These are phyloP conservation scores for Phycomyces nitens DNA, from an alignment of 192 early-diverging fungal species.

Conservation along the genomic window DNA sequence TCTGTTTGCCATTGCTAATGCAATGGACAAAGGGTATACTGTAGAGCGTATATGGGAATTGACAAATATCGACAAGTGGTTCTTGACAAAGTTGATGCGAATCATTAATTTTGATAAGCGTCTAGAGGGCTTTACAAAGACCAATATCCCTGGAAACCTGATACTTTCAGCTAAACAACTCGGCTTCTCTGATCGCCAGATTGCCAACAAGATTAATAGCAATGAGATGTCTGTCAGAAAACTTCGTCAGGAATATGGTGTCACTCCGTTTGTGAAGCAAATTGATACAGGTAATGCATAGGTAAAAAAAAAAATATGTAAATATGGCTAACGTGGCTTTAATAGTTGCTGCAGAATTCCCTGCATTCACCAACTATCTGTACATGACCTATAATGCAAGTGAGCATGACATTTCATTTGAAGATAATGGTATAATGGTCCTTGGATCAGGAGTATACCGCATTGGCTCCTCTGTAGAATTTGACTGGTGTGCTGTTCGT, in stretches of 20 bases:
- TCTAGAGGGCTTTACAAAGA: slow-evolving; percentile 55
- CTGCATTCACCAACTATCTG: slow-evolving; percentile 95
- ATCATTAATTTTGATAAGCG: slow-evolving; percentile 81
- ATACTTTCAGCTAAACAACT: slow-evolving; percentile 85
- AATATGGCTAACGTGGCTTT: neutral
- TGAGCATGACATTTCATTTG: slow-evolving; percentile 88
- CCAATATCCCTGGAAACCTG: slow-evolving; percentile 53
- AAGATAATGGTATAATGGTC: slow-evolving; percentile 95
- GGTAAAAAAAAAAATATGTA: neutral
- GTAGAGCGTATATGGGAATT: slow-evolving; percentile 90
- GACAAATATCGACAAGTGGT: slow-evolving; percentile 96
- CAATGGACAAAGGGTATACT: slow-evolving; percentile 87
- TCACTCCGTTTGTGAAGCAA: slow-evolving; percentile 95
- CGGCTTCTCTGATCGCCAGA: slow-evolving; percentile 94
- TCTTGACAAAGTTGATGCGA: slow-evolving; percentile 89
- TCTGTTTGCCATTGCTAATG: slow-evolving; percentile 94
- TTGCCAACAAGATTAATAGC: slow-evolving; percentile 64
- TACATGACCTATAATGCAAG: slow-evolving; percentile 97
- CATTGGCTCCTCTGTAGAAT: slow-evolving; percentile 97
- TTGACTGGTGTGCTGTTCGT: slow-evolving; percentile 98
- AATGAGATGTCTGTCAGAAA: slow-evolving; percentile 89
- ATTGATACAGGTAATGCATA: slow-evolving; percentile 80
- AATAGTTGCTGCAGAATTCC: slow-evolving; percentile 95
- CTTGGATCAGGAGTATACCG: slow-evolving; percentile 97
- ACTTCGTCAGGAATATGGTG: slow-evolving; percentile 69